phyloP scores from a whole-genome alignment of 129 eudicot species.

The Flaveria brownii region DNA sequence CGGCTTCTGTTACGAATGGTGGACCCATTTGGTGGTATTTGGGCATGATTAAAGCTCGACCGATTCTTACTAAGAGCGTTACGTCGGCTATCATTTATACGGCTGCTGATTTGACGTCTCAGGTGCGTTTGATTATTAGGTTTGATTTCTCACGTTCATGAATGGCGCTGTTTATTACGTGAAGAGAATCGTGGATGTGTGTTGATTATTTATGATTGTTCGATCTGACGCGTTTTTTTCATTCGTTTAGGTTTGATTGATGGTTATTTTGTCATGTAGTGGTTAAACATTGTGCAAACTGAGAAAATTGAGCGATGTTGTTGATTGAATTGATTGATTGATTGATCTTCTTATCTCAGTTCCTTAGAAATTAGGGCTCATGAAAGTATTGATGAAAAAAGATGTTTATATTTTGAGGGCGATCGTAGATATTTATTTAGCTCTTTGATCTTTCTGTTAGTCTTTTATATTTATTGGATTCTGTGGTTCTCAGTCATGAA shows the following conservation, averaged over 20 bases:
- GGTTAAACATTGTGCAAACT: neutral
- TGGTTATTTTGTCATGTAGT: constrained; percentile 7
- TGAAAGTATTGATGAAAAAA: constrained; percentile 2
- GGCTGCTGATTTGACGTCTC: constrained; percentile 87
- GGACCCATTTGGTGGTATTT: constrained; percentile 75
- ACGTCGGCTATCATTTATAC: constrained; percentile 69
- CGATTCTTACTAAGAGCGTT: constrained; percentile 75
- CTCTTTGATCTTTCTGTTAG: neutral
- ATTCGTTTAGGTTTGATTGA: neutral
- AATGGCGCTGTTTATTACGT: no score
- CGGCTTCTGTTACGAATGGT: constrained; percentile 34
- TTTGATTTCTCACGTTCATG: no score
- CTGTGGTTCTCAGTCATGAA: neutral
- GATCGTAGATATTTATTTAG: neutral
- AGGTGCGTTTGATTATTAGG: constrained; percentile 40
- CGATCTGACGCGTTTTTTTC: neutral
- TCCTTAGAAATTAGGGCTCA: constrained; percentile 12
- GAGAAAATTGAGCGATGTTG: neutral
- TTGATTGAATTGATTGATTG: neutral
- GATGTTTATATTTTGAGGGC: neutral
- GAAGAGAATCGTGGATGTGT: no score
- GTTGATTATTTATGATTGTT: neutral
- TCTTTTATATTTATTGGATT: neutral
- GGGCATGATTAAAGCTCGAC: constrained; percentile 68
- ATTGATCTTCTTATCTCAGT: neutral